A percentile compares a stretch with the other conserved stretches of the same genome.
phyloP scores from a whole-genome alignment of 2,329 filamentous ascomycete species.

The Trichoderma sp. region DNA sequence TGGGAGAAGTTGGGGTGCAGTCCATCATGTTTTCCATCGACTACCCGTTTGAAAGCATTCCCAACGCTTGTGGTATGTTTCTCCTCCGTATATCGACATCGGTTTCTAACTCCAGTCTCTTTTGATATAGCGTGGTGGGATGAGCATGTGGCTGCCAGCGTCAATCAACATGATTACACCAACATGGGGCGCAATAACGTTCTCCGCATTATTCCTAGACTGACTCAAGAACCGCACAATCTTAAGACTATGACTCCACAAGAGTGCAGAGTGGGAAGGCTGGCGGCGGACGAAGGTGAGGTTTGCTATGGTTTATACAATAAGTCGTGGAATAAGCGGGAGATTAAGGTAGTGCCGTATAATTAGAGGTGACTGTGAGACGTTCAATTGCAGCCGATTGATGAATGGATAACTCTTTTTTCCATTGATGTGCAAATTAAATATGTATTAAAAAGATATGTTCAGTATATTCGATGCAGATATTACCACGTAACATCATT shows the following conservation, averaged over 20 bases:
- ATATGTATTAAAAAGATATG: background rate
- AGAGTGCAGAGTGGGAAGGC: conserved; percentile 16
- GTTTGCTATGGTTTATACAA: conserved; percentile 24
- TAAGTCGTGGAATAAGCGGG: conserved; percentile 26
- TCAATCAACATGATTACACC: conserved; percentile 22
- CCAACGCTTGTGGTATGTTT: conserved; percentile 21
- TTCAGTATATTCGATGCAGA: background rate
- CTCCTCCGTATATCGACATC: background rate
- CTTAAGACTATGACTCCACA: conserved; percentile 11
- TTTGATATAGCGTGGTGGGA: conserved; percentile 20
- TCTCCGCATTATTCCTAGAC: conserved; percentile 2
- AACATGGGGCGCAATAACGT: conserved; percentile 24
- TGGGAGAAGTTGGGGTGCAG: conserved; percentile 54
- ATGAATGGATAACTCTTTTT: background rate
- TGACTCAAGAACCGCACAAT: conserved; percentile 14
- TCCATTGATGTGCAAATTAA: background rate
- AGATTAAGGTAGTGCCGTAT: background rate
- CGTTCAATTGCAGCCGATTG: background rate
- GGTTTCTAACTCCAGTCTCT: background rate
- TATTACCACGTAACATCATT: background rate
- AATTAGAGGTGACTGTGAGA: background rate
- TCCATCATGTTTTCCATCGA: conserved; percentile 57
- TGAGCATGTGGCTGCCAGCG: conserved; percentile 20
- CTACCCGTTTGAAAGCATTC: conserved; percentile 52
- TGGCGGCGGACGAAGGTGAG: conserved; percentile 1